These are phyloP conservation scores for Parathielavia hyrcaniae DNA, from an alignment of 495 filamentous ascomycete genomes.

Conservation along the genomic window DNA sequence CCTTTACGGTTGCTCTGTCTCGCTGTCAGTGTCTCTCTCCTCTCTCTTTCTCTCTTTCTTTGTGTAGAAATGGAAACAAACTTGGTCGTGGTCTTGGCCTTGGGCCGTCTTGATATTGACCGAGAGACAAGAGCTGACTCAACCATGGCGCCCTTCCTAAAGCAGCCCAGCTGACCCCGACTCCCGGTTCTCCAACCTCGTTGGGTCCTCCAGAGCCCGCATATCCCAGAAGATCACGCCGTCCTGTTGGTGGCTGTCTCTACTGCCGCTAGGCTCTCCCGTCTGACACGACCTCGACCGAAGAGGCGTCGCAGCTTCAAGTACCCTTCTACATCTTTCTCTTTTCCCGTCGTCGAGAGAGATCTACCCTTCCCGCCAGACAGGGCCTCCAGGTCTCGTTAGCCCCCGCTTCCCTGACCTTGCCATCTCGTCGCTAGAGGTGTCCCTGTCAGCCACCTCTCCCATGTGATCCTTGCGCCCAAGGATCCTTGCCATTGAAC, in stretches of 20 bases:
- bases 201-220: background rate
- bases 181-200: background rate
- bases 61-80: background rate
- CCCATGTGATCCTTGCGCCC: constrained; percentile 28
- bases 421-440: background rate
- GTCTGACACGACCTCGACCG: background rate
- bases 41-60: background rate
- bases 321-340: background rate
- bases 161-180: too few species aligned
- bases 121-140: background rate
- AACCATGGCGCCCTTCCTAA: background rate
- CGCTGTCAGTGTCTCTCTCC: background rate
- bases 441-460: constrained; percentile 9
- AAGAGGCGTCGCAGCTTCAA: background rate
- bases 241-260: background rate
- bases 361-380: background rate
- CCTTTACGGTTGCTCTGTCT: background rate
- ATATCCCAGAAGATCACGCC: background rate
- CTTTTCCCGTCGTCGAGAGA: background rate
- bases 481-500: constrained; percentile 23
- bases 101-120: background rate
- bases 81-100: background rate
- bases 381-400: background rate
- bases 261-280: background rate
- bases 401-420: constrained; percentile 7